These are phyloP conservation scores for Heliocybe sulcata DNA, from an alignment of 1,284 basidiomycete species.

Conservation along the genomic window DNA sequence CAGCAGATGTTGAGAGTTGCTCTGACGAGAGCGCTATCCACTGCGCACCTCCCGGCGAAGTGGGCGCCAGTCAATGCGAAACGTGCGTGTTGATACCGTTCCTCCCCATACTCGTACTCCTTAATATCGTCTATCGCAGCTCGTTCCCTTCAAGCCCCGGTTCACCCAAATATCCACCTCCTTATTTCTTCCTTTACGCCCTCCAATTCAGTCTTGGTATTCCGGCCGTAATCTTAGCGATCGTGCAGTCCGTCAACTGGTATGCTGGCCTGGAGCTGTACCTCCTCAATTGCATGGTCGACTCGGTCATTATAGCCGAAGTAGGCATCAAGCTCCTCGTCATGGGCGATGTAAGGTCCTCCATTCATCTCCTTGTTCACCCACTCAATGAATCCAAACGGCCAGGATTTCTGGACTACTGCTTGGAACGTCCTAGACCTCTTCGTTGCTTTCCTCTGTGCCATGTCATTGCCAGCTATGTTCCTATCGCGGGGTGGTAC, in stretches of 20 bases:
- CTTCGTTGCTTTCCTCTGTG: background rate
- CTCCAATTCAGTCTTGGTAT: background rate
- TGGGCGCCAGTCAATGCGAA: too few species aligned
- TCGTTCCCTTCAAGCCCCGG: too few species aligned
- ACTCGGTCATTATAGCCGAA: background rate
- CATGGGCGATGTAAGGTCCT: background rate
- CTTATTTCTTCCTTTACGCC: background rate
- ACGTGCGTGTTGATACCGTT: too few species aligned
- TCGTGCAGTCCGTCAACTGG: background rate
- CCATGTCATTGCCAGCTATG: background rate
- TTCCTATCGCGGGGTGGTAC: background rate
- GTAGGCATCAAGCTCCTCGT: background rate
- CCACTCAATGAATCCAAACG: background rate
- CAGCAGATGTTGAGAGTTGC: too few species aligned
- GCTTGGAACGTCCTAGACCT: background rate
- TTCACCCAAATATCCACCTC: too few species aligned
- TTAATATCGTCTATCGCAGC: too few species aligned
- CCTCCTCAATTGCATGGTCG: background rate
- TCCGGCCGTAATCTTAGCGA: background rate
- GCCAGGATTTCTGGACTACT: background rate
- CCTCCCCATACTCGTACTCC: too few species aligned
- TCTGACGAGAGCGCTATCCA: too few species aligned
- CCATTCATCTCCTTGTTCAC: background rate
- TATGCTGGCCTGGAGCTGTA: background rate
- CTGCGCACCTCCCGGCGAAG: too few species aligned